Evolutionary conservation across 2,329 filamentous ascomycete species (phyloP), one percentile per base, ranked within the genome.

Genomic region (Hymenoscyphus occultus): DNA sequence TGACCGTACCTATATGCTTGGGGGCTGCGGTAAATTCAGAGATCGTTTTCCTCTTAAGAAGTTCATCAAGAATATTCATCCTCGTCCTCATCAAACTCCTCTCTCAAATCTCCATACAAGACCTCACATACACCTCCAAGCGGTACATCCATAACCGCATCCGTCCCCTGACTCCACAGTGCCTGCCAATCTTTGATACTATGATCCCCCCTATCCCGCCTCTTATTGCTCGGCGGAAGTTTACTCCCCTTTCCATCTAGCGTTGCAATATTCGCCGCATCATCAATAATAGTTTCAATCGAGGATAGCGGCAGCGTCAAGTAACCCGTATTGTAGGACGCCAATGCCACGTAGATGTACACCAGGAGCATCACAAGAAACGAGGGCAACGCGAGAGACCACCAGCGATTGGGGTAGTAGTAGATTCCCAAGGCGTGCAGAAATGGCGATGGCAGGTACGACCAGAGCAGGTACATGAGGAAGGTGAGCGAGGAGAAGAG

Each of bases 351-450:
- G 78, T 97, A 99, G 69, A 97, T 96, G 79, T 96, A 99, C 32
- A 95, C 84, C 40, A 98, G 82, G 57, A 89, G 80, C 84, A 95
- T 93, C 63, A 97, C 93, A 39, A 97, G 81, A 81, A 93, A 98
- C 5, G 91, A 89, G 0, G 95, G 95, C 14, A 97, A 87, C 1
- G 95, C 95, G 22, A 99, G 84, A 59, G 91, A 92, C 95, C 95
- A 99, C 95, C 95, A 99, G 59, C 95, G 87, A 77, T 97, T 93
- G 0, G 95, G 95, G 74, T 97, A 99, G 82, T 98, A 98, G 79
- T 93, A 89, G 65, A 99, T 96, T 22, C 95, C 94, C 64, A 99
- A 84, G 65, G 92, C 92, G 76, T 97, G 93, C 56, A 99, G 84
- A 76, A 98, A 93, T 0, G 93, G 93, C 31, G 90, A 92, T 0